Percentiles rank a stretch among this genome's conserved stretches.
These are phyloP conservation scores for Didymella segeticola DNA, from an alignment of 2,329 filamentous ascomycete species.

Conservation along the genomic window DNA sequence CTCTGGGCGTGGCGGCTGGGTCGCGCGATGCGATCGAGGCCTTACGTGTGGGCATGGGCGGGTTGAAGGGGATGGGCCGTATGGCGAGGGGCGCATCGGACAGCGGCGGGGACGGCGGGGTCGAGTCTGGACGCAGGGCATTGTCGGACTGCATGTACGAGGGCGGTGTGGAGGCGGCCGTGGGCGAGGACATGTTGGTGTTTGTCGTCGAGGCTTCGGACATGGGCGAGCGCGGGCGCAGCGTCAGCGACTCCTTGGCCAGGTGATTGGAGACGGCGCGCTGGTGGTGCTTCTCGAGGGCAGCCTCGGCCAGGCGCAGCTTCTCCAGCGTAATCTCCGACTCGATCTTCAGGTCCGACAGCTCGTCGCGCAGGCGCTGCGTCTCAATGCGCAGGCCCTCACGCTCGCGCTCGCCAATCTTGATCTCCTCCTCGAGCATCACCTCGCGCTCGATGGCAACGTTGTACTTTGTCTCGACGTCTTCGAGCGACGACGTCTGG, in stretches of 20 bases:
- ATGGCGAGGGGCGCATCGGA: conserved; percentile 78
- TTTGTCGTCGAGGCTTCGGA: conserved; percentile 81
- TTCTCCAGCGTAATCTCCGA: conserved; percentile 94
- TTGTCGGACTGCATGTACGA: conserved; percentile 70
- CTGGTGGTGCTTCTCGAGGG: conserved; percentile 57
- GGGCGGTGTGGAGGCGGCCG: conserved; percentile 86
- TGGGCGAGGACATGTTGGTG: conserved; percentile 85
- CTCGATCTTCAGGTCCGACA: conserved; percentile 93
- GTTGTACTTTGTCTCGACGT: conserved; percentile 97
- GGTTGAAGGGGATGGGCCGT: conserved; percentile 49
- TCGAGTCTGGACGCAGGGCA: conserved; percentile 71
- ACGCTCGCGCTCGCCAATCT: conserved; percentile 87
- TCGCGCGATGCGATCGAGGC: conserved; percentile 58
- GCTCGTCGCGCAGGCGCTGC: conserved; percentile 86
- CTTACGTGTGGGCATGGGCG: conserved; percentile 49
- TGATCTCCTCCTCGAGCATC: conserved; percentile 94
- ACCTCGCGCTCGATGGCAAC: conserved; percentile 89
- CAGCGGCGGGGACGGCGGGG: conserved; percentile 91
- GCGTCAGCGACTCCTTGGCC: conserved; percentile 52
- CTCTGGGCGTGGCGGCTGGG: conserved; percentile 60
- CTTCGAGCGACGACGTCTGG: conserved; percentile 93
- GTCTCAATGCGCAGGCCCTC: conserved; percentile 88
- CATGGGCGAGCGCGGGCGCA: conserved; percentile 68
- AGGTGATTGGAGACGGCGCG: conserved; percentile 59
- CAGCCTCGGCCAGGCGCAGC: conserved; percentile 72